Conservation (phyloP, 345 rosid genomes). For the Kernera saxatilis region DNA sequence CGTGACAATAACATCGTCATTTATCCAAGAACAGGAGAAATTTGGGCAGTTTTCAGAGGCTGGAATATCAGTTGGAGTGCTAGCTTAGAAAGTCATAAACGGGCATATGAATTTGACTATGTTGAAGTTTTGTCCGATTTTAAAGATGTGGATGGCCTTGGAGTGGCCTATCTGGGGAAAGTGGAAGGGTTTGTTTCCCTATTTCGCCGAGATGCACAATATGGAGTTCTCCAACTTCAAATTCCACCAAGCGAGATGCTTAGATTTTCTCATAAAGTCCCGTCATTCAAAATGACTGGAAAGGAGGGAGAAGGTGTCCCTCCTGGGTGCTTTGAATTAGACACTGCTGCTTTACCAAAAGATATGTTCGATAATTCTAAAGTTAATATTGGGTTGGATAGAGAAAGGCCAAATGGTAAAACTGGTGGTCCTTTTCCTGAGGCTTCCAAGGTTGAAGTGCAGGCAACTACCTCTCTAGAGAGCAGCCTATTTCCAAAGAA, state of each 20-base stretch:
- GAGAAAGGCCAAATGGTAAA: conserved; percentile 10
- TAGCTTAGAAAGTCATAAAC: conserved; percentile 40
- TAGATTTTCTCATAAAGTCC: conserved; percentile 75
- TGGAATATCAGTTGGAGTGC: conserved; percentile 61
- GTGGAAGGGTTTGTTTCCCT: conserved; percentile 76
- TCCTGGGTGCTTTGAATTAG: conserved; percentile 68
- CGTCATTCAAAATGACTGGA: conserved; percentile 67
- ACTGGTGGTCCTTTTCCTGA: conserved; percentile 6
- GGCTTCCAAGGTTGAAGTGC: conserved; percentile 18
- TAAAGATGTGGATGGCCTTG: conserved; percentile 43
- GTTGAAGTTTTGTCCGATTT: conserved; percentile 64
- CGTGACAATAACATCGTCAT: conserved; percentile 29
- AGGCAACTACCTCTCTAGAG: conserved; percentile 8
- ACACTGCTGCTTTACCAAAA: conserved; percentile 64
- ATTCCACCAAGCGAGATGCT: conserved; percentile 43
- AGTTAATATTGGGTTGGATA: conserved; percentile 2
- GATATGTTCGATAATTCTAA: conserved; percentile 11
- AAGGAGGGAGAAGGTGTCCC: conserved; percentile 70
- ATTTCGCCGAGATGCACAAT: conserved; percentile 34
- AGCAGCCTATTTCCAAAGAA: conserved; percentile 25
- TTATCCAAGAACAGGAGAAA: conserved; percentile 74
- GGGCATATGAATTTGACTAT: conserved; percentile 53
- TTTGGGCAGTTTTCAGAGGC: conserved; percentile 78
- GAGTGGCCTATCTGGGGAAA: conserved; percentile 63
- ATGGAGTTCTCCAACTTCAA: conserved; percentile 32